phyloP scores from a whole-genome alignment of 345 rosid species.

The rapeseed (Brassica napus) region Da-Ae NC_063444.1:8151501-8152000 shows the following conservation, averaged over 20 bases:
- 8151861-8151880: neutral
- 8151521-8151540: neutral
- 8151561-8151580: neutral
- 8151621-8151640: neutral
- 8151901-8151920: neutral
- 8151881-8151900: neutral
- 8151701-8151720: slow-evolving; percentile 9
- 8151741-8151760: neutral
- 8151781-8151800: neutral
- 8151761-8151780: neutral
- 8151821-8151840: neutral
- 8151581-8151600: neutral
- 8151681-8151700: slow-evolving; percentile 12
- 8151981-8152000: neutral
- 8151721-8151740: slow-evolving; percentile 6
- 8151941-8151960: neutral
- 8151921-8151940: neutral
- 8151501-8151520: neutral
- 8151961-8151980: neutral
- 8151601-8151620: neutral
- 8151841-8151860: neutral
- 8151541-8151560: neutral
- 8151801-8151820: neutral
- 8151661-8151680: neutral
- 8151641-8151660: slow-evolving; percentile 15